Base-by-base conservation (phyloP, 2,329 filamentous ascomycete species). In the Beauveria sp. region DNA sequence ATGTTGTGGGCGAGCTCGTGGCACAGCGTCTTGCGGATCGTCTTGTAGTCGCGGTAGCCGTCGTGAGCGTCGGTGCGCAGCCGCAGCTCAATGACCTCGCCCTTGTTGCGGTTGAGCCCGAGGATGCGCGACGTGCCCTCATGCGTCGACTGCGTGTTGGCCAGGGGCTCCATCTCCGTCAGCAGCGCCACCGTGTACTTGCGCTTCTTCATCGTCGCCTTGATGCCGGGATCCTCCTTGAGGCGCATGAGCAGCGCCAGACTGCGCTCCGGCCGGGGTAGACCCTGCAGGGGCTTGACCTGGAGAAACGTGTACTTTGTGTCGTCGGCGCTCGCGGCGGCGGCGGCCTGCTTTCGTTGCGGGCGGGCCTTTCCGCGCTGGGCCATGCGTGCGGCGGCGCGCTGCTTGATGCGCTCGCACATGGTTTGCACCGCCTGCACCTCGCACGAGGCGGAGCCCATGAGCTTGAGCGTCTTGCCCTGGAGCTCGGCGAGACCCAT, bases 1-100 rank as follows among this genome's bases (percentile, higher is more conserved):
- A 96, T 90, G 68, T 96, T 97, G 74, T 99, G 95, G 66, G 93
- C 88, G 20, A 99, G 80, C 77, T 99, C 95, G 76, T 99, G 95
- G 71, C 93, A 98, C 14, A 99, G 79, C 51, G 95, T 98, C 67
- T 90, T 90, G 57, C 95, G 84, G 54, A 99, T 96, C 0, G 89
- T 93, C 68, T 88, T 88, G 76, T 98, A 99, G 71, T 97, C 91
- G 43, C 95, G 79, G 70, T 96, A 98, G 1, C 95, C 95, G 72
- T 96, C 92, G 71, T 95, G 91, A 3, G 90, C 90, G 75, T 99
- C 95, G 1, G 95, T 98, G n/a, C 95, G 81, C 42, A 99, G 76
- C 0, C 95, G 81, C 64, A 99, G 75, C 79, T 98, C 93, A 61
- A 99, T 96, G 1, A 91, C 90, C 73, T 96, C 89, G 63, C 95